Conservation (phyloP, 345 rosid genomes). For the Lumnitzera littorea region DNA sequence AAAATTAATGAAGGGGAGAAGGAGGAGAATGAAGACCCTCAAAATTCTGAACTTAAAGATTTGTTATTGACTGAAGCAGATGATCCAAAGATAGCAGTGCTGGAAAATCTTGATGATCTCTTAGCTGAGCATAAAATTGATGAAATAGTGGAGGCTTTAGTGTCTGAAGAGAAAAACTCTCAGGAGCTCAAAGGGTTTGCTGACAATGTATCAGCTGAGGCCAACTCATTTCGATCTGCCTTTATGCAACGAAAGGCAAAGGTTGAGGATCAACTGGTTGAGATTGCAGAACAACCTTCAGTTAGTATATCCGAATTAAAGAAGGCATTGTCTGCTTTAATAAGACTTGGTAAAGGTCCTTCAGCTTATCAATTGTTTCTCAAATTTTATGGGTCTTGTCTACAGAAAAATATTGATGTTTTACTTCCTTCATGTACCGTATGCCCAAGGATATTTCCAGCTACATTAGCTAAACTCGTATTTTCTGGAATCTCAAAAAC, state of each 20-base stretch:
- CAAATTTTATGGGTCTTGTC: conserved; percentile 42
- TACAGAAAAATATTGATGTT: conserved; percentile 54
- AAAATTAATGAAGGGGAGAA: conserved; percentile 23
- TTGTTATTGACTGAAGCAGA: conserved; percentile 23
- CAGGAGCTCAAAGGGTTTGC: conserved; percentile 50
- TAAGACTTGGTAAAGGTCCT: conserved; percentile 82
- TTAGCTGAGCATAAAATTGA: conserved; percentile 82
- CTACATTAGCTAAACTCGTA: conserved; percentile 64
- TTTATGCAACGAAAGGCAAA: conserved; percentile 55
- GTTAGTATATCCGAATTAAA: conserved; percentile 40
- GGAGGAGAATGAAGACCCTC: conserved; percentile 28
- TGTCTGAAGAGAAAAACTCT: conserved; percentile 59
- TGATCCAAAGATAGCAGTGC: conserved; percentile 28
- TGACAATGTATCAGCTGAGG: conserved; percentile 38
- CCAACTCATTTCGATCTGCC: conserved; percentile 41
- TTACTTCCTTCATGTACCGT: conserved; percentile 67
- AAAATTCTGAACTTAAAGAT: conserved; percentile 21
- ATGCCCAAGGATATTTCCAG: conserved; percentile 72
- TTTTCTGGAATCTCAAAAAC: conserved; percentile 63
- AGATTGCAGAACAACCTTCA: conserved; percentile 61
- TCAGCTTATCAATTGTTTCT: conserved; percentile 70
- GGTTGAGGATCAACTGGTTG: conserved; percentile 67
- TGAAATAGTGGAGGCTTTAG: conserved; percentile 63
- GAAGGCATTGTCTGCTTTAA: conserved; percentile 52
- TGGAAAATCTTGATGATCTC: conserved; percentile 71